Evolutionary conservation across 768 basidiomycete species (phyloP).

Genomic region (Trametes villosa): DNA sequence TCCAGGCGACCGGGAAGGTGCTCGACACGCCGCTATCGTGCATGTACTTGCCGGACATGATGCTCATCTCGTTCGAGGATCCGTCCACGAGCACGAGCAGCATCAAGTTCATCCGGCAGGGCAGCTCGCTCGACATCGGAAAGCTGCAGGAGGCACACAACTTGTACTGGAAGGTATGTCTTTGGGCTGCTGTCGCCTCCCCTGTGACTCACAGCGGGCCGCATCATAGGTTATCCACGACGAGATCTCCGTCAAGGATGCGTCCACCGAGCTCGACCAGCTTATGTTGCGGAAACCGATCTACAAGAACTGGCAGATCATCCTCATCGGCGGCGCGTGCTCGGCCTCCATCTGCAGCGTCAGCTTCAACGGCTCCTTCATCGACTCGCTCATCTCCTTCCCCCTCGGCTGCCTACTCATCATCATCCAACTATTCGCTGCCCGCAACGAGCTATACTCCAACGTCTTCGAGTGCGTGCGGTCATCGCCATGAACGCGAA

Average conservation of each 20-base stretch:
- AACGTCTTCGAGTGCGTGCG: constrained; percentile 73
- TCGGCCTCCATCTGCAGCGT: constrained; percentile 75
- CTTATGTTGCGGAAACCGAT: constrained; percentile 71
- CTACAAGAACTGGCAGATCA: constrained; percentile 62
- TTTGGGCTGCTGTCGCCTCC: background rate
- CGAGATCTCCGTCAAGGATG: constrained; percentile 72
- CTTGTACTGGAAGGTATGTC: constrained; percentile 72
- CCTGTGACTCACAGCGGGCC: background rate
- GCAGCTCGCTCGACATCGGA: constrained; percentile 71
- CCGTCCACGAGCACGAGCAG: constrained; percentile 77
- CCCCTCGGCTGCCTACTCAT: constrained; percentile 81
- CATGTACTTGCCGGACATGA: constrained; percentile 75
- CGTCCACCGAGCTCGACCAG: constrained; percentile 66
- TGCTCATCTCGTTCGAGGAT: constrained; percentile 86
- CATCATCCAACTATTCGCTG: constrained; percentile 69
- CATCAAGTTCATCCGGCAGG: constrained; percentile 78
- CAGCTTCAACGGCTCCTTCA: constrained; percentile 74
- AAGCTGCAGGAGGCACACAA: constrained; percentile 74
- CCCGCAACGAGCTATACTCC: constrained; percentile 76
- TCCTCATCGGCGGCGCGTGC: constrained; percentile 78
- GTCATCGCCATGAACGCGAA: background rate
- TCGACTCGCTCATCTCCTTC: constrained; percentile 73
- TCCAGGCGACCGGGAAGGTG: constrained; percentile 77
- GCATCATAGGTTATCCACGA: constrained; percentile 77
- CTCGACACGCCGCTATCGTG: constrained; percentile 77